A percentile compares a stretch with the other conserved stretches of the same genome.
phyloP scores from a whole-genome alignment of 495 filamentous ascomycete genomes.

The Polyplosphaeria fusca region DNA sequence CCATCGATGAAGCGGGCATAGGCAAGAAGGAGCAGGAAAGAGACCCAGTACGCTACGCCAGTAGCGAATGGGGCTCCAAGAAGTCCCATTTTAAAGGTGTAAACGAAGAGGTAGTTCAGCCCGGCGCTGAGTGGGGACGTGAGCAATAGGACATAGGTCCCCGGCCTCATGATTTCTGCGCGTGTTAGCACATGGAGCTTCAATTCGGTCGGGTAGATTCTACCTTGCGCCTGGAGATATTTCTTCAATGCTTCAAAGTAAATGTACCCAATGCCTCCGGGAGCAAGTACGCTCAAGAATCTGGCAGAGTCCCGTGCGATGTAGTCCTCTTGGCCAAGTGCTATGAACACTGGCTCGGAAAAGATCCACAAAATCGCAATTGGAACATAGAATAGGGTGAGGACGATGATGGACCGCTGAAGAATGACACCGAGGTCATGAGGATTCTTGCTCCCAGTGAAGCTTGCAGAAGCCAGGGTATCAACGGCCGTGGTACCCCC shows the following conservation, averaged over 20 bases:
- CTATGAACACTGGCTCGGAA: constrained; percentile 71
- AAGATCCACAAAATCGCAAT: constrained; percentile 73
- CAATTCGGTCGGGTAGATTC: neutral
- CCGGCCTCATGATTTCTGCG: constrained; percentile 77
- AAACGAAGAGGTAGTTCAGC: constrained; percentile 78
- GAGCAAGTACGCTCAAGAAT: constrained; percentile 75
- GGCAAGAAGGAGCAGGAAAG: constrained; percentile 71
- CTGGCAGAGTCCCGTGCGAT: constrained; percentile 71
- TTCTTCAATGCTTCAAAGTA: constrained; percentile 94
- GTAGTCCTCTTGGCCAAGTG: constrained; percentile 74
- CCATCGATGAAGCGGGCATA: constrained; percentile 73
- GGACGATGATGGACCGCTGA: constrained; percentile 73
- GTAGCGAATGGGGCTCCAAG: constrained; percentile 82
- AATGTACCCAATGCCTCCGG: constrained; percentile 84
- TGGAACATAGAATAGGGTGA: constrained; percentile 71
- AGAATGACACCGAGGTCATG: constrained; percentile 80
- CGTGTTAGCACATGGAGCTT: constrained; percentile 17
- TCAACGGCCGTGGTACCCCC: constrained; percentile 92
- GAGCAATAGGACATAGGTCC: constrained; percentile 81
- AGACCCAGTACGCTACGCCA: constrained; percentile 81
- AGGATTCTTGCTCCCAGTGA: constrained; percentile 77
- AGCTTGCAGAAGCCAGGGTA: constrained; percentile 81
- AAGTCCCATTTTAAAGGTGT: constrained; percentile 66
- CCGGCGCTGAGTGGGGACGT: constrained; percentile 75
- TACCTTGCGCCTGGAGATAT: constrained; percentile 85